Evolutionary conservation across 129 eudicot genomes (phyloP), one percentile per base, ranked within the genome.

Genomic region (Lonicera japonica): DNA sequence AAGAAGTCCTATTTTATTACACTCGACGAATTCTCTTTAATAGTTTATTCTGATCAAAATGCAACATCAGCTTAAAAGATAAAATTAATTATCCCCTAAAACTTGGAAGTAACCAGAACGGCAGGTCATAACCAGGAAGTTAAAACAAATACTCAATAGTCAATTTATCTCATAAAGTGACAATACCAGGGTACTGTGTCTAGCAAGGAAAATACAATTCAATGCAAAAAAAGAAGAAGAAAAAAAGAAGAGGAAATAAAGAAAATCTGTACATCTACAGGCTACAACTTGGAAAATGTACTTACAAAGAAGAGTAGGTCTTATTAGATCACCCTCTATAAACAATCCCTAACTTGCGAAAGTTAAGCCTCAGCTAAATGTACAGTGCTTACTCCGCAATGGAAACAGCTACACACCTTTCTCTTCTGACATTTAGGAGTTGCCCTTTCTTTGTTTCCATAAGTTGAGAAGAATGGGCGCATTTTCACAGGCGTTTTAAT

Each of bases 301-400:
- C 66, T 61, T 71, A 75, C 81, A 71, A 58, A 13, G 54, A 55
- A 1, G 50, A 36, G 25, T 43, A 63, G 12, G 51, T 29, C 48
- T 61, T 21, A 46, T 22, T 47, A 16, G 16, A 58, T 21, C 65
- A 62, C 22, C 52, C 17, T 21, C 48, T n/a, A 13, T n/a, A n/a
- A 3, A 21, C 10, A 53, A 45, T n/a, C 18, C 16, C 52, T 19
- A 7, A 15, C 67, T 52, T 48, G 23, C 62, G 54, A n/a, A n/a
- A n/a, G n/a, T n/a, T n/a, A n/a, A n/a, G n/a, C n/a, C n/a, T n/a
- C n/a, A n/a, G n/a, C n/a, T n/a, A n/a, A n/a, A n/a, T n/a, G n/a
- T n/a, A n/a, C n/a, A n/a, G n/a, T n/a, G n/a, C n/a, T n/a, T n/a
- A 47, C 24, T 24, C 21, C 21, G 21, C 21, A 21, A 69, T 53